Conservation (phyloP, 805 yeast species). For the Lachancea dasiensis region DNA sequence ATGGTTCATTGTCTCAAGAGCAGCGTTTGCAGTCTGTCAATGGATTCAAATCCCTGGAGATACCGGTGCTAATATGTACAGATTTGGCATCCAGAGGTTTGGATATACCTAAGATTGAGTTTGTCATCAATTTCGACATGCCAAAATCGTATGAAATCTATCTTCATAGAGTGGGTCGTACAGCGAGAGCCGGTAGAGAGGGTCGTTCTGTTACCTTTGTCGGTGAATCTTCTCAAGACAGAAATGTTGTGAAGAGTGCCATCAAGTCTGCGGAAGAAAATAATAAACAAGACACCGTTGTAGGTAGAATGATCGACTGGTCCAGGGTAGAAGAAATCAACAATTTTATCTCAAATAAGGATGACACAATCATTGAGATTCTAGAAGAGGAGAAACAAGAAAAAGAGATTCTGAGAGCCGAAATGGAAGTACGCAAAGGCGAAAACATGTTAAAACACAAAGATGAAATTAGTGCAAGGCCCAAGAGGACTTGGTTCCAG, state of each 20-base stretch:
- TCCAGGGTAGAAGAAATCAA: conserved; percentile 64
- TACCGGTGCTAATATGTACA: conserved; percentile 89
- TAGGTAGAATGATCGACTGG: conserved; percentile 95
- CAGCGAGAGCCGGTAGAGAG: conserved; percentile 98
- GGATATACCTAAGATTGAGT: conserved; percentile 96
- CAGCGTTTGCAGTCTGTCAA: conserved; percentile 84
- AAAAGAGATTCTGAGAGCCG: conserved; percentile 81
- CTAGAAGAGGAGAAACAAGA: conserved; percentile 82
- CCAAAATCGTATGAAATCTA: conserved; percentile 89
- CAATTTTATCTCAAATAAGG: conserved; percentile 53
- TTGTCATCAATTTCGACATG: conserved; percentile 92
- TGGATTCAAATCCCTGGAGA: conserved; percentile 73
- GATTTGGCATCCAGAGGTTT: conserved; percentile 99
- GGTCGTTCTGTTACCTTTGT: conserved; percentile 93
- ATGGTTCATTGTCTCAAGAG: conserved; percentile 82
- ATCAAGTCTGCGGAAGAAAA: conserved; percentile 57
- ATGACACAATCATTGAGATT: conserved; percentile 63
- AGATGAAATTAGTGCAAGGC: conserved; percentile 80
- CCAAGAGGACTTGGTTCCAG: conserved; percentile 97
- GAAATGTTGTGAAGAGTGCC: conserved; percentile 86
- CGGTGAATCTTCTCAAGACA: conserved; percentile 83
- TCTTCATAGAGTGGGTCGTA: conserved; percentile 97
- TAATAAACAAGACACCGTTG: conserved; percentile 41
- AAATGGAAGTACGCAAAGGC: conserved; percentile 83
- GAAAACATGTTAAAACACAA: conserved; percentile 75